Conservation (phyloP, 495 filamentous ascomycete species). For the Tuber melanosporum region DNA sequence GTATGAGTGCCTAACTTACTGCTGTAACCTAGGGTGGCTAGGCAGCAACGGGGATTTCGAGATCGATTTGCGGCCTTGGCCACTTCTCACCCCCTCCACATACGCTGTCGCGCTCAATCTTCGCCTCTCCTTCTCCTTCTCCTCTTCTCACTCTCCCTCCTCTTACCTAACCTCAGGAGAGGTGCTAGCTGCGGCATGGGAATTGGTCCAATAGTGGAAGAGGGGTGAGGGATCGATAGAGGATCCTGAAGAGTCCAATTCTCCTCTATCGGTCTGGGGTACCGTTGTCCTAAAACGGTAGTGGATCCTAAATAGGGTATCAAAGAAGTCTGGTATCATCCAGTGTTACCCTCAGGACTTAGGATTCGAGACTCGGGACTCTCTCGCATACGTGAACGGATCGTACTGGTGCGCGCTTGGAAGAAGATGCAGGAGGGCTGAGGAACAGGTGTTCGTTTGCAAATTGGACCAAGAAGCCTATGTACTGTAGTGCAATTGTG, state of each 20-base stretch:
- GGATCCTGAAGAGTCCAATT: background rate
- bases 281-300: slow-evolving; percentile 26
- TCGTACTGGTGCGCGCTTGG: slow-evolving; percentile 39
- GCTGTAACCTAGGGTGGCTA: background rate
- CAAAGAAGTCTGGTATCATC: slow-evolving; percentile 16
- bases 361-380: slow-evolving; percentile 10
- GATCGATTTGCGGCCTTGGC: slow-evolving; percentile 19
- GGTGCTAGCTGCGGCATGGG: background rate
- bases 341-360: slow-evolving; percentile 6
- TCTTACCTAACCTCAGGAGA: background rate
- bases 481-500: slow-evolving; percentile 26
- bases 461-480: slow-evolving; percentile 31
- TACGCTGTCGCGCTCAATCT: background rate
- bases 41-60: slow-evolving; percentile 33
- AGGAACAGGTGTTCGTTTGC: slow-evolving; percentile 41
- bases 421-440: slow-evolving; percentile 41
- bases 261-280: background rate
- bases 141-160: background rate
- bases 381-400: slow-evolving; percentile 40
- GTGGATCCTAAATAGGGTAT: slow-evolving; percentile 23
- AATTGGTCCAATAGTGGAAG: background rate
- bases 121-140: background rate
- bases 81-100: background rate
- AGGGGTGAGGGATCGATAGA: background rate
- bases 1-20: background rate